These are phyloP conservation scores for Cephalotrichum gorgonifer DNA, from an alignment of 2,329 filamentous ascomycete species.

Conservation along the genomic window DNA sequence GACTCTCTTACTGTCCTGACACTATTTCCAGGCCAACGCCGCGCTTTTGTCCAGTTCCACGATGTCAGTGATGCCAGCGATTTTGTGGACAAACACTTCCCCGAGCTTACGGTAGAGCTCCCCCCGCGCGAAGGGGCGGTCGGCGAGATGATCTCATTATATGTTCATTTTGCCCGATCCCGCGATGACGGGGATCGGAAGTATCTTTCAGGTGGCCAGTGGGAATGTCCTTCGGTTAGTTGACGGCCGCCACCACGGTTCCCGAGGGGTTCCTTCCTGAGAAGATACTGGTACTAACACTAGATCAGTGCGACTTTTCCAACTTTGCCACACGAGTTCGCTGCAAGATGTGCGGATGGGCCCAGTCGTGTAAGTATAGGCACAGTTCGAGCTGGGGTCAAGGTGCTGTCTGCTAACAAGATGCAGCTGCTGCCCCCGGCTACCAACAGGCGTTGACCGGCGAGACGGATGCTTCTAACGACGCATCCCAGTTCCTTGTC, in stretches of 20 bases:
- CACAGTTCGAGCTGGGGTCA: background rate
- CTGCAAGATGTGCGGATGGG: constrained; percentile 26
- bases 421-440: background rate
- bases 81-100: constrained; percentile 32
- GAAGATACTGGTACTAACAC: constrained; percentile 10
- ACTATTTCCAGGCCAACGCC: constrained; percentile 21
- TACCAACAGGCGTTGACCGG: constrained; percentile 29
- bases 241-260: background rate
- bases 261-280: background rate
- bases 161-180: constrained; percentile 29
- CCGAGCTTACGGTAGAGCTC: constrained; percentile 25
- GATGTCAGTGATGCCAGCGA: constrained; percentile 25
- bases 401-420: background rate
- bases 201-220: constrained; percentile 16
- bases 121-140: constrained; percentile 24
- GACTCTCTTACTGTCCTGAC: constrained; percentile 8
- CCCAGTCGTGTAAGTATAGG: constrained; percentile 1
- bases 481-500: constrained; percentile 66
- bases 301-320: constrained; percentile 24
- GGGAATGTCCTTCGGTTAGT: constrained; percentile 23
- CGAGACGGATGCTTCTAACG: constrained; percentile 37
- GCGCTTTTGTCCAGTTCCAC: constrained; percentile 32
- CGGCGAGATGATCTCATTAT: constrained; percentile 25
- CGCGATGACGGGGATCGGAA: constrained; percentile 22
- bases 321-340: constrained; percentile 26